phyloP scores from a whole-genome alignment of 441 rosid species.

The Euphorbia corollata region DNA sequence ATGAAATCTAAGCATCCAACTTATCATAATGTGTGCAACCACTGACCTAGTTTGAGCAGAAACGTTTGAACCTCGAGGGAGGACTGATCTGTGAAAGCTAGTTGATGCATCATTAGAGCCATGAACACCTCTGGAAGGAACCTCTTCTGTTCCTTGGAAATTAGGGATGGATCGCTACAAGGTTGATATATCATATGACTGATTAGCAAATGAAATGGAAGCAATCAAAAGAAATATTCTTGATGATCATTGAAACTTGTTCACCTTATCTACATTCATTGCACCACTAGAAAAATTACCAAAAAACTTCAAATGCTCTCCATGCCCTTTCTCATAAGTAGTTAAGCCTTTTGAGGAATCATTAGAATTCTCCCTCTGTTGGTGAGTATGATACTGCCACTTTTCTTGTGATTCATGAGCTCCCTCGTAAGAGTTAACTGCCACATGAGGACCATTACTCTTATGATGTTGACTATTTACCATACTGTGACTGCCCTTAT shows the following conservation, averaged over 20 bases:
- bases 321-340: constrained; percentile 23
- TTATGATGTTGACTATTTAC: constrained; percentile 10
- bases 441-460: constrained; percentile 6
- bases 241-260: neutral
- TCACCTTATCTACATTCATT: constrained; percentile 33
- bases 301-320: constrained; percentile 25
- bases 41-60: constrained; percentile 14
- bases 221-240: neutral
- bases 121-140: constrained; percentile 11
- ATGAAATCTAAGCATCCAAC: neutral
- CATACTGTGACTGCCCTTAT: constrained; percentile 4
- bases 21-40: constrained; percentile 5
- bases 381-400: constrained; percentile 8
- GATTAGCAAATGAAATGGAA: neutral
- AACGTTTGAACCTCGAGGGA: constrained; percentile 15
- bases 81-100: constrained; percentile 4
- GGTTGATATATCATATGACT: neutral
- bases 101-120: constrained; percentile 10
- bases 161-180: constrained; percentile 14
- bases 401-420: constrained; percentile 11
- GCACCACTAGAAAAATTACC: constrained; percentile 25
- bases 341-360: constrained; percentile 5
- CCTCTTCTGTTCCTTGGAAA: constrained; percentile 14
- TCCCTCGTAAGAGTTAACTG: neutral
- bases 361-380: constrained; percentile 13